Base-by-base conservation (phyloP, 768 basidiomycete genomes). In the Cystobasidium ongulense region DNA sequence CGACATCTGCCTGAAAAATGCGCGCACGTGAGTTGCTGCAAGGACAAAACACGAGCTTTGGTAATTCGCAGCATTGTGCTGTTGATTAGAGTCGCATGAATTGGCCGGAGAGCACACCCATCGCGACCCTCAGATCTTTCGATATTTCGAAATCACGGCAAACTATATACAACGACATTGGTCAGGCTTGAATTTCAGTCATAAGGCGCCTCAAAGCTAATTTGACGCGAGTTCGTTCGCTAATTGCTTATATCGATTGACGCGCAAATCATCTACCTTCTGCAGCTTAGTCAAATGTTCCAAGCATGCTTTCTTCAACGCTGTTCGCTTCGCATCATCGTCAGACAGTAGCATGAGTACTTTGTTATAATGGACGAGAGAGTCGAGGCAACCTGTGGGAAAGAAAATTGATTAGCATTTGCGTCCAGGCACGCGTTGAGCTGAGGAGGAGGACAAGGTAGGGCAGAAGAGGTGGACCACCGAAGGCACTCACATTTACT, bases 401-500 rank as follows among this genome's bases (percentile, higher is more conserved):
- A 29, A n/a, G n/a, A n/a, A n/a, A n/a, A n/a, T n/a, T n/a, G n/a
- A n/a, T n/a, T n/a, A n/a, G n/a, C n/a, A n/a, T n/a, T n/a, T n/a
- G n/a, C n/a, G n/a, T n/a, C n/a, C n/a, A n/a, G n/a, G n/a, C n/a
- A n/a, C n/a, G n/a, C n/a, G n/a, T n/a, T 25, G 13, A 25, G 25
- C 57, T 61, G 57, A 61, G 57, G 11, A n/a, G 21, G 7, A 18
- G 13, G 65, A 59, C 29, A 23, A 43, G 11, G 7, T 7, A 35
- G 43, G 50, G 7, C 18, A 35, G 41, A 67, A 8, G 35, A 39
- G 38, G 23, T 50, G 13, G n/a, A 18, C 11, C 8, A 10, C 10
- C 38, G 13, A 27, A 36, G 23, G 41, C 33, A 67, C 65, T 23
- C 53, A 71, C 68, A 97, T 85, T 92, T 95, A 77, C 91, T 91